Evolutionary conservation across 345 rosid genomes (phyloP).

Genomic region (Dimocarpus longan): DNA sequence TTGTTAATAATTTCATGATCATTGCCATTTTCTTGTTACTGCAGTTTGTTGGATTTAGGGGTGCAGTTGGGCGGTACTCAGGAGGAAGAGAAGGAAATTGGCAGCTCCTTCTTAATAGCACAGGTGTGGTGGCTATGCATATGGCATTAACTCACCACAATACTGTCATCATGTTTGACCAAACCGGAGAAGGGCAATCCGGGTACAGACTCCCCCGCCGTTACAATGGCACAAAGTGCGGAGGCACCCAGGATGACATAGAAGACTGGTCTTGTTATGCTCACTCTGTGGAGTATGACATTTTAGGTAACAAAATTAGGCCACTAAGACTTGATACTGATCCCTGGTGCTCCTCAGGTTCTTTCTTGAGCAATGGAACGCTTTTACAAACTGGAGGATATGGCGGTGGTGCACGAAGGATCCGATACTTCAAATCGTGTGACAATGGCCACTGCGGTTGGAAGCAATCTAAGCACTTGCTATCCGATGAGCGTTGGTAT

Average conservation of each 20-base stretch:
- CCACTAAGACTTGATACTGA: constrained; percentile 37
- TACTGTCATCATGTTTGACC: constrained; percentile 42
- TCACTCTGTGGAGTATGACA: constrained; percentile 37
- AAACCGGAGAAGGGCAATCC: constrained; percentile 33
- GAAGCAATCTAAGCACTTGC: constrained; percentile 24
- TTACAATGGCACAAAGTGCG: constrained; percentile 23
- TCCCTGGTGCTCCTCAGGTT: constrained; percentile 48
- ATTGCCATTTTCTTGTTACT: background rate
- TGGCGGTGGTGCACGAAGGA: constrained; percentile 25
- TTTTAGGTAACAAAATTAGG: constrained; percentile 29
- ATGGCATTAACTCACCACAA: constrained; percentile 39
- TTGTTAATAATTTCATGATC: background rate
- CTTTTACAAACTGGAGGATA: constrained; percentile 50
- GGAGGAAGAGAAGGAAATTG: constrained; percentile 28
- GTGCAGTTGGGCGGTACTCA: background rate
- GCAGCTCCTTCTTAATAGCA: constrained; percentile 36
- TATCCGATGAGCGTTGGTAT: constrained; percentile 38
- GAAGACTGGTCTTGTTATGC: constrained; percentile 35
- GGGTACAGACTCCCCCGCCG: constrained; percentile 25
- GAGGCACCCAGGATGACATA: constrained; percentile 13
- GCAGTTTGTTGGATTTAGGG: constrained; percentile 4
- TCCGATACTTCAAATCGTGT: constrained; percentile 37
- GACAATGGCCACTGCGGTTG: constrained; percentile 30
- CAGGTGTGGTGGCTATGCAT: constrained; percentile 41
- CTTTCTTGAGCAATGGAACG: constrained; percentile 43